Conservation (phyloP, 2,329 filamentous ascomycete species). For the Capronia americana region DNA sequence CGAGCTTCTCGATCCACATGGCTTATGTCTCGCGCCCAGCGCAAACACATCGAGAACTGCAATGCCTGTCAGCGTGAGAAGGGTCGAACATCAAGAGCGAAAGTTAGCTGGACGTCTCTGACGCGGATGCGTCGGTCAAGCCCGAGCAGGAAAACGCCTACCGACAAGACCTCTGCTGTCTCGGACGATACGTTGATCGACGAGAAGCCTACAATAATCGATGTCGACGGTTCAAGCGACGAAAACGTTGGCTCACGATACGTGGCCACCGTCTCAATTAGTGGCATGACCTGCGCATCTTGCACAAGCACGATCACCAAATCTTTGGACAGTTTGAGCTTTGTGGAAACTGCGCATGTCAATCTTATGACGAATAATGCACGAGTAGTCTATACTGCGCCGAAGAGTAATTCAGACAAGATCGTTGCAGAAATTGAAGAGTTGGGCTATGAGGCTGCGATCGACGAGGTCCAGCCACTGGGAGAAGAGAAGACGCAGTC, state of each 20-base stretch:
- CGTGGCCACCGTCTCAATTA: slow-evolving; percentile 56
- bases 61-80: slow-evolving; percentile 56
- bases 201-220: slow-evolving; percentile 23
- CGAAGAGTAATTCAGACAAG: slow-evolving; percentile 53
- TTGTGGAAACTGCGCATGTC: slow-evolving; percentile 65
- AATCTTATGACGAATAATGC: slow-evolving; percentile 73
- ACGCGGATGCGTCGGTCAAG: slow-evolving; percentile 18
- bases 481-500: background rate
- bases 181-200: slow-evolving; percentile 22
- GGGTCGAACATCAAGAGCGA: slow-evolving; percentile 37
- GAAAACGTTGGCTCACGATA: slow-evolving; percentile 19
- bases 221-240: slow-evolving; percentile 23
- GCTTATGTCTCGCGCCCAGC: slow-evolving; percentile 38
- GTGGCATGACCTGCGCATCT: slow-evolving; percentile 75
- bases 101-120: slow-evolving; percentile 31
- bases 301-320: slow-evolving; percentile 69
- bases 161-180: slow-evolving; percentile 21
- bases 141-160: slow-evolving; percentile 2
- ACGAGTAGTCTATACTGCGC: slow-evolving; percentile 62
- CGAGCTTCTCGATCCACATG: slow-evolving; percentile 23
- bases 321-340: slow-evolving; percentile 64
- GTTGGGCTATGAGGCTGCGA: slow-evolving; percentile 55
- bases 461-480: slow-evolving; percentile 45
- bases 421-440: slow-evolving; percentile 58
- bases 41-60: slow-evolving; percentile 58